phyloP scores from a whole-genome alignment of 2,329 filamentous ascomycete genomes.

The Microcyclospora tardicrescens region DNA sequence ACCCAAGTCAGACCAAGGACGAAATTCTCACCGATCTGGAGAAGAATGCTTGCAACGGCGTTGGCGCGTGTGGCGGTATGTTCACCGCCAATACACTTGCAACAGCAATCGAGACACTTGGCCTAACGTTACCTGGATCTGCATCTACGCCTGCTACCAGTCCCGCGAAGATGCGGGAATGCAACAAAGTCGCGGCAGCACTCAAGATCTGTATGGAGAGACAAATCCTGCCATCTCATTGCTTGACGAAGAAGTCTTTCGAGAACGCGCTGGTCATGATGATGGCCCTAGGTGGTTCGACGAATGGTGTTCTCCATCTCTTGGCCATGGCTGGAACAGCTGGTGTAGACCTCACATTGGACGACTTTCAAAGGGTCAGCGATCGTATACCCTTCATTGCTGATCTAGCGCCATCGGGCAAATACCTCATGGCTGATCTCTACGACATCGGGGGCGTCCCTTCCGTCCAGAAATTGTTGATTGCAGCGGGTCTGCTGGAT shows the following conservation, averaged over 20 bases:
- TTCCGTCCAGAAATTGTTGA: conserved; percentile 71
- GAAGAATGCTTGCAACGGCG: conserved; percentile 61
- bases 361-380: conserved; percentile 70
- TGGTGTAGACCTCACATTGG: conserved; percentile 61
- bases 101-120: conserved; percentile 80
- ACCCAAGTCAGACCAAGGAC: conserved; percentile 53
- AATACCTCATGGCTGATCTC: conserved; percentile 78
- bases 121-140: conserved; percentile 67
- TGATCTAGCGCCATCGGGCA: conserved; percentile 70
- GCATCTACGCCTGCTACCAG: conserved; percentile 70
- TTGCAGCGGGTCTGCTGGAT: conserved; percentile 62
- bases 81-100: conserved; percentile 94
- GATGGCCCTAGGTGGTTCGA: conserved; percentile 83
- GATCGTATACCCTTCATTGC: conserved; percentile 78
- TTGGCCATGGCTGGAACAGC: conserved; percentile 83
- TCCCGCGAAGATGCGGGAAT: conserved; percentile 77
- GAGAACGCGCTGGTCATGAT: conserved; percentile 84
- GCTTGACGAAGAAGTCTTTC: conserved; percentile 67
- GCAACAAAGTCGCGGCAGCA: conserved; percentile 63
- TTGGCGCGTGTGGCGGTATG: conserved; percentile 81
- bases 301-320: conserved; percentile 79
- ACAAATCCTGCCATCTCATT: conserved; percentile 67
- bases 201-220: conserved; percentile 70
- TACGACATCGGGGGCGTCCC: conserved; percentile 78
- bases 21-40: conserved; percentile 80